Conservation (phyloP, 208 protist species). For the Leishmania lainsoni region DNA sequence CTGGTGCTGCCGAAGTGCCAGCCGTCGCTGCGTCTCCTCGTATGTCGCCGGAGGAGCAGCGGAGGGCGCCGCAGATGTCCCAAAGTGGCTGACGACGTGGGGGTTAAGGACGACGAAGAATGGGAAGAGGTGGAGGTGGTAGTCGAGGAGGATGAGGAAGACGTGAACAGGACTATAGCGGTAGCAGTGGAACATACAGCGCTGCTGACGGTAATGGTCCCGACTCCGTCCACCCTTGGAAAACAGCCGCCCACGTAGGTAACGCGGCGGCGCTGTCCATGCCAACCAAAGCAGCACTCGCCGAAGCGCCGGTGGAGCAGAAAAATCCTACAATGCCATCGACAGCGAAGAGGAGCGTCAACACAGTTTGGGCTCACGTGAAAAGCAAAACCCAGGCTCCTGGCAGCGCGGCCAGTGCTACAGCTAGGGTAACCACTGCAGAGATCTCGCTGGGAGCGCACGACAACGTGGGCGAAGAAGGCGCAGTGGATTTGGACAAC, state of each 20-base stretch:
- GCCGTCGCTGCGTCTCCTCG: not conserved
- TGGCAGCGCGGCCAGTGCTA: not conserved
- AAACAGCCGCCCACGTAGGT: not conserved
- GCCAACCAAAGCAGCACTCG: not conserved
- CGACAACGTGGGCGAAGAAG: not conserved
- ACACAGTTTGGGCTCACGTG: slow-evolving; percentile 11
- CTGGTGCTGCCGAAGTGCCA: too few relatives aligned
- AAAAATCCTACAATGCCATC: not conserved
- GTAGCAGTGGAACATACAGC: not conserved
- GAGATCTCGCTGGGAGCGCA: not conserved
- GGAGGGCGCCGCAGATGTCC: not conserved
- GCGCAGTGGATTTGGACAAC: not conserved
- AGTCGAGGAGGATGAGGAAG: slow-evolving; percentile 18
- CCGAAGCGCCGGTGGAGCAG: not conserved
- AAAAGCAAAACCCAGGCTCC: not conserved
- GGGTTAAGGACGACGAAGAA: not conserved
- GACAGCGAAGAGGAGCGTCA: not conserved
- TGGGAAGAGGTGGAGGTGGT: slow-evolving; percentile 26
- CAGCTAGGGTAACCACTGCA: not conserved
- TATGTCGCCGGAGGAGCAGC: too few relatives aligned
- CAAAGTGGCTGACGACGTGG: not conserved
- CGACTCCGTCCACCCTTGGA: not conserved
- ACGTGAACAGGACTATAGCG: not conserved
- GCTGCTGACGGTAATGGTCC: not conserved
- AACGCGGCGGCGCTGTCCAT: not conserved